A percentile compares a stretch with the other conserved stretches of the same genome.
Conservation (phyloP, 2,329 filamentous ascomycete genomes). For the Aureobasidium subglaciale region DNA sequence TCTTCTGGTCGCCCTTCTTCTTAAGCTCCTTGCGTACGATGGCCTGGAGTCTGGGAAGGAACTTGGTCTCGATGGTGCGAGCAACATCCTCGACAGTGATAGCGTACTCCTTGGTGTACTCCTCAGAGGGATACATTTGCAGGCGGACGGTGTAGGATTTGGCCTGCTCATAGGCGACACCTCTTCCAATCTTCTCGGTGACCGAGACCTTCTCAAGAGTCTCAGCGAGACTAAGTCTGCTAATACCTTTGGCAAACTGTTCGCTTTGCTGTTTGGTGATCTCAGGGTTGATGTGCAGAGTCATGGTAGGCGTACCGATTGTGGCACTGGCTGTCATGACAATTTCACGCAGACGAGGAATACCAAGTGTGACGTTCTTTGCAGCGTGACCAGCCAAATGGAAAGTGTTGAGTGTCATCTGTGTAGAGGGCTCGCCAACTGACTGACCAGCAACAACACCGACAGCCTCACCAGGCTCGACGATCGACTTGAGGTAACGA, state of each 20-base stretch:
- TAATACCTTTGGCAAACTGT: conserved; percentile 86
- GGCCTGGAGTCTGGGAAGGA: conserved; percentile 64
- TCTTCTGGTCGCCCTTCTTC: conserved; percentile 61
- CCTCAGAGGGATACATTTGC: conserved; percentile 73
- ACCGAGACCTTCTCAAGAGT: conserved; percentile 76
- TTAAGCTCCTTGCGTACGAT: conserved; percentile 69
- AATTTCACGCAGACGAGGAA: conserved; percentile 92
- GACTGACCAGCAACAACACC: conserved; percentile 96
- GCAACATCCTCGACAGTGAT: conserved; percentile 74
- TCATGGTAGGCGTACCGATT: conserved; percentile 89
- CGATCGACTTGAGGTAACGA: conserved; percentile 85
- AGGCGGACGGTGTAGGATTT: conserved; percentile 81
- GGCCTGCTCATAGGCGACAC: conserved; percentile 60
- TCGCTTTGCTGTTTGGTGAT: conserved; percentile 62
- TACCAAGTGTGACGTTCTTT: conserved; percentile 98
- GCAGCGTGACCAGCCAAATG: conserved; percentile 97
- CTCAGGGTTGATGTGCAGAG: conserved; percentile 67
- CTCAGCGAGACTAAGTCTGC: conserved; percentile 73
- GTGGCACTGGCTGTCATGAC: conserved; percentile 90
- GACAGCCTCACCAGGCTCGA: conserved; percentile 92
- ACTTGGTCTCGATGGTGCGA: conserved; percentile 68
- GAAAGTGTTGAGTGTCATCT: conserved; percentile 99
- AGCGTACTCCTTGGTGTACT: conserved; percentile 81
- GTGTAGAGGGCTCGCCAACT: conserved; percentile 92
- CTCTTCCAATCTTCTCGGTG: conserved; percentile 69